Conservation (phyloP, 495 filamentous ascomycete genomes). For the Apodospora peruviana region DNA sequence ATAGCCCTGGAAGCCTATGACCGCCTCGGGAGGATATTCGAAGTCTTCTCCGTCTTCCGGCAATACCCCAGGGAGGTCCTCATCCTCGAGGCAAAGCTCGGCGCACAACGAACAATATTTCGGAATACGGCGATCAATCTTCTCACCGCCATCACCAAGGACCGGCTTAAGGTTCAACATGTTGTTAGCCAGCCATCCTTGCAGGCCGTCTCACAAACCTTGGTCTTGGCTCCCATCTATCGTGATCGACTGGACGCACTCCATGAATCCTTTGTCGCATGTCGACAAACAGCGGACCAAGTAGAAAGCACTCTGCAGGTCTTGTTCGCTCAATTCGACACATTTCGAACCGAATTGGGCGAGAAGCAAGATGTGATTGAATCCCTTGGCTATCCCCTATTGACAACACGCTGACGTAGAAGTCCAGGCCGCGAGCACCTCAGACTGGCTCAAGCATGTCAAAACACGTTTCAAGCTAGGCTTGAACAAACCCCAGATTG, state of each 20-base stretch:
- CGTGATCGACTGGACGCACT: background rate
- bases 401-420: too few species aligned
- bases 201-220: background rate
- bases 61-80: slow-evolving; percentile 2
- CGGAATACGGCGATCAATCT: slow-evolving; percentile 3
- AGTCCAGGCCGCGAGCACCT: background rate
- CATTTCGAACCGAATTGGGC: background rate
- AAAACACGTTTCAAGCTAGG: background rate
- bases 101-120: slow-evolving; percentile 1
- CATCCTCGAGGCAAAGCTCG: background rate
- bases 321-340: background rate
- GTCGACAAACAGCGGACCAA: background rate
- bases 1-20: background rate
- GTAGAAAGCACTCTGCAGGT: background rate
- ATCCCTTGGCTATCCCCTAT: background rate
- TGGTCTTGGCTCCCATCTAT: background rate
- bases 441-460: background rate
- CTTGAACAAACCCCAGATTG: background rate
- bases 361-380: background rate
- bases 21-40: background rate
- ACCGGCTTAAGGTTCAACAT: background rate
- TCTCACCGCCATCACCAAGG: background rate
- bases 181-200: slow-evolving; percentile 1
- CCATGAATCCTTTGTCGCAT: background rate
- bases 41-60: background rate